A percentile compares a stretch with the other conserved stretches of the same genome.
phyloP scores from a whole-genome alignment of 257 asterid genomes.

The Lycium ferocissimum region DNA sequence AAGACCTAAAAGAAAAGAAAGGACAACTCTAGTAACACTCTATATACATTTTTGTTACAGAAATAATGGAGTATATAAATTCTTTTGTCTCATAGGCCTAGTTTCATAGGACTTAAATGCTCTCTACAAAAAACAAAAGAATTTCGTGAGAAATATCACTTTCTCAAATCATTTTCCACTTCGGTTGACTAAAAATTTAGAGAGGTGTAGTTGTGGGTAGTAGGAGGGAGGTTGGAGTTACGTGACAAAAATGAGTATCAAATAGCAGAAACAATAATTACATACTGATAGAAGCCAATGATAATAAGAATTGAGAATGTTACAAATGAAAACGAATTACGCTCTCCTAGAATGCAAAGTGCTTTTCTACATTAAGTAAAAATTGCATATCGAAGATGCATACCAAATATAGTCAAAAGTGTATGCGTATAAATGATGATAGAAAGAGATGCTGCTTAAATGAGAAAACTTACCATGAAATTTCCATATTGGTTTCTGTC shows the following conservation, averaged over 20 bases:
- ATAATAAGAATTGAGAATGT: not conserved
- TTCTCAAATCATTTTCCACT: not conserved
- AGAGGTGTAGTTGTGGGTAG: not conserved
- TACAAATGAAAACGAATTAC: not conserved
- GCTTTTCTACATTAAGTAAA: not conserved
- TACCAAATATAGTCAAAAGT: not conserved
- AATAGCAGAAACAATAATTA: not conserved
- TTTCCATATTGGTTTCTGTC: slow-evolving; percentile 11
- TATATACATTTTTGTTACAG: not conserved
- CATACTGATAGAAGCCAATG: not conserved
- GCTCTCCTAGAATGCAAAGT: not conserved
- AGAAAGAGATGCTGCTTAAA: not conserved
- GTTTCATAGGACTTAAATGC: not conserved
- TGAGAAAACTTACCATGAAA: slow-evolving; percentile 27
- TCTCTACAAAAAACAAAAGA: not conserved
- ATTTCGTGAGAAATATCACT: not conserved
- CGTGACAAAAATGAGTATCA: not conserved
- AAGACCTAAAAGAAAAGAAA: not conserved
- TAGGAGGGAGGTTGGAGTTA: not conserved
- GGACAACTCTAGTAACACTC: not conserved
- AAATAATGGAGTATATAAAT: not conserved
- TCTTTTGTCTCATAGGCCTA: not conserved
- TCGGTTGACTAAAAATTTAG: not conserved
- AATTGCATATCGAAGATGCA: not conserved
- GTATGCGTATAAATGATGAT: not conserved